Evolutionary conservation across 495 filamentous ascomycete genomes (phyloP).

Genomic region (Amniculicola lignicola): DNA sequence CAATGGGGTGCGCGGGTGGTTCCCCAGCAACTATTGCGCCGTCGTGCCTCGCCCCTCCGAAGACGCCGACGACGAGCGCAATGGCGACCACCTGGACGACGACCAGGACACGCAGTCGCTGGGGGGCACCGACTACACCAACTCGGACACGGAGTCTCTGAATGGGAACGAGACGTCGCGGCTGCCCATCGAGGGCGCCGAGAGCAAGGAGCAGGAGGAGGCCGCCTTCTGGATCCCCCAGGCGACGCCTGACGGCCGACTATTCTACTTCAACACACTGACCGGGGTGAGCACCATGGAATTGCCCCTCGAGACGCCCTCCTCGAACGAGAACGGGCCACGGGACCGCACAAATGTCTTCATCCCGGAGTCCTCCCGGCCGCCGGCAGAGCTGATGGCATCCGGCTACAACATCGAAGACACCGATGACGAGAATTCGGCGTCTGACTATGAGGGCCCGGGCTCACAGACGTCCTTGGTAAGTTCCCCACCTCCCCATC

Average conservation of each 20-base stretch:
- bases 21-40: constrained; percentile 97
- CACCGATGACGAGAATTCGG: constrained; percentile 78
- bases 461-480: constrained; percentile 60
- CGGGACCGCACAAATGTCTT: constrained; percentile 81
- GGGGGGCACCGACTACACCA: constrained; percentile 58
- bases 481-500: constrained; percentile 33
- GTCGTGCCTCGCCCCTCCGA: constrained; percentile 67
- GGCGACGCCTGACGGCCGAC: constrained; percentile 83
- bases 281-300: constrained; percentile 92
- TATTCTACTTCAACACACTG: constrained; percentile 98
- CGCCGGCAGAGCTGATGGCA: constrained; percentile 89
- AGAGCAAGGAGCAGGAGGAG: constrained; percentile 70
- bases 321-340: constrained; percentile 79
- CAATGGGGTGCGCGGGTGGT: constrained; percentile 91
- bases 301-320: constrained; percentile 86
- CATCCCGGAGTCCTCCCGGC: constrained; percentile 84
- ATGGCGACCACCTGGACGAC: constrained; percentile 49
- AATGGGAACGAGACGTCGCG: constrained; percentile 47
- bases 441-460: constrained; percentile 77
- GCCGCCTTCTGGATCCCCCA: constrained; percentile 98
- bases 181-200: constrained; percentile 66
- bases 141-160: constrained; percentile 55
- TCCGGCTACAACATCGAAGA: constrained; percentile 61
- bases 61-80: constrained; percentile 36
- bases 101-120: constrained; percentile 45